Base-by-base conservation (phyloP, 2,329 filamentous ascomycete genomes). In the Talaromyces amestolkiae region DNA sequence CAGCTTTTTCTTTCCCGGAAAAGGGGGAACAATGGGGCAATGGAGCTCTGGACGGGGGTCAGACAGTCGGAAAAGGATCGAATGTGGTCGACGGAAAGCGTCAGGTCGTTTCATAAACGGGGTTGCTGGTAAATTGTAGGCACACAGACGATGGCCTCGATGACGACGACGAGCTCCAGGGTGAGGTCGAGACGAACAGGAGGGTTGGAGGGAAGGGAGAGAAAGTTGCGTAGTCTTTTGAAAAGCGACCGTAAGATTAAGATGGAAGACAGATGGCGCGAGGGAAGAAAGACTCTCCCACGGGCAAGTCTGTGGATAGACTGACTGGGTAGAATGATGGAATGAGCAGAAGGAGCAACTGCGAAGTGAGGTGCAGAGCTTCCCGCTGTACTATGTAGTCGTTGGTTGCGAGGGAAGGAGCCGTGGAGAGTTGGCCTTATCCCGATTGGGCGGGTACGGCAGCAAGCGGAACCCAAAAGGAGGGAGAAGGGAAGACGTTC, bases 291-390 rank as follows among this genome's bases (percentile, higher is more conserved):
- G 24, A 56, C 61, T 54, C 61, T 54, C 51, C 35, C 37, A 31
- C 37, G 37, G 31, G 61, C 33, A 53, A 56, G 41, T 43, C 39
- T 43, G 27, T 37, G 33, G 24, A 33, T 45, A 58, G 64, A 49
- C 33, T 31, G 54, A 27, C 19, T 59, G 45, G 54, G 22, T 60
- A 19, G 59, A 68, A 66, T 58, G 62, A 69, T 69, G 67, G 64
- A 69, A 67, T 69, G 67, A 69, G 69, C 67, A 69, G 70, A 70
- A 69, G 67, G 67, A 64, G 69, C 66, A 68, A 65, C 68, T 67
- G 68, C 66, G 65, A 69, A 67, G 69, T 69, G 67, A 69, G 62
- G 49, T 53, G 37, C 49, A 63, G 43, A 53, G 56, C 56, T 59
- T 45, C 56, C 56, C 37, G 35, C 56, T 43, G 41, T 39, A 24